Base-by-base conservation (phyloP, 164 flowering plant species). In the Saururus chinensis region DNA sequence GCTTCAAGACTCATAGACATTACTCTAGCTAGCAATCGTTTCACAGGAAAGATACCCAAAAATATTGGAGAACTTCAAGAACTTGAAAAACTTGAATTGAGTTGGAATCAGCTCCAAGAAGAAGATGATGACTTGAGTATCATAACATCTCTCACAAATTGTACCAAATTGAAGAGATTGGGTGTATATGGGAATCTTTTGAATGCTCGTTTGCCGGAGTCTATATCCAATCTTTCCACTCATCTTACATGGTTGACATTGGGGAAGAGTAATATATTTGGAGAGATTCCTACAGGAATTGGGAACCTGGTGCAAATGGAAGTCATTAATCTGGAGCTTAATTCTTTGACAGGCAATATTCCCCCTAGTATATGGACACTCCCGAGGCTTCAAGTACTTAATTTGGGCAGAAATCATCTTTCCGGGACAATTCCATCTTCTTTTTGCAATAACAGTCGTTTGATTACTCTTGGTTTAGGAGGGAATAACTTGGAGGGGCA, bases 221-320 rank as follows among this genome's bases (percentile, higher is more conserved):
- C 70, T 16, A 26, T 80, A 1, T 60, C 64, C 37, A 77, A 77
- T 41, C 59, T 75, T 37, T 77, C 79, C 1, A 53, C 61, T 41
- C 53, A 40, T 0, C 53, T 74, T 0, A 23, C 1, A 8, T 9
- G 1, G 1, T 24, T 78, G 20, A 0, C 0, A 1, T 1, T 77
- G 14, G 73, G 69, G 6, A 14, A 19, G 8, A 80, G 74, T 64
- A 4, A 4, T 1, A 30, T 80, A 42, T 40, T 12, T 19, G 81
- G 81, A 51, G 42, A 9, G 21, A 70, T 80, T 72, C n/a, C n/a
- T n/a, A n/a, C n/a, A n/a, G n/a, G n/a, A n/a, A n/a, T n/a, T n/a
- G n/a, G n/a, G n/a, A n/a, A 70, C 23, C 80, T 76, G 9, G 40
- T 58, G 23, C 61, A 64, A 55, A 57, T 76, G 21, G 45, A 0